Evolutionary conservation across 1,139 yeast genomes (phyloP), one percentile per base, ranked within the genome.

Genomic region (Pichia inconspicua): DNA sequence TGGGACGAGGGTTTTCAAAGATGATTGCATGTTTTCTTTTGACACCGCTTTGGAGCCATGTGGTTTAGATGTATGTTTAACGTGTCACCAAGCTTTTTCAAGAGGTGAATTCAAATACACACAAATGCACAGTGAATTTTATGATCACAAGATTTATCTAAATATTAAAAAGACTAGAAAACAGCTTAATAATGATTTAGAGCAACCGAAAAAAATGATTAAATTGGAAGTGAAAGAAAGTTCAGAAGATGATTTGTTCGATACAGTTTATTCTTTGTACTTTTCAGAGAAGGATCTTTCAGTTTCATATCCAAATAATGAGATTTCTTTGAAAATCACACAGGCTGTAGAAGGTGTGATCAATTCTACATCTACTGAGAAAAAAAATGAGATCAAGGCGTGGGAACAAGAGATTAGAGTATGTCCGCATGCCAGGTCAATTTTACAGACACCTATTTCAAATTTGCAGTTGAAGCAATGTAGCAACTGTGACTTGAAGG

Each of bases 391-490:
- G 59, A 78, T 89, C 48, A 79, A 82, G 58, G 83, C 95, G 3
- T 92, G 99, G 99, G 94, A 88, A 61, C 84, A 85, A 56, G 96
- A 90, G 55, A 78, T 90, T 35, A 64, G 72, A 14, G 80, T 96
- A 0, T 92, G 98, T 64, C 76, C 72, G 40, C 98, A 92, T 64
- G 78, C 90, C 0, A 63, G 73, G 40, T 73, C 71, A 15, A 68
- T 86, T 42, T 60, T 67, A 41, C 84, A 78, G 51, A 48, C 60
- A 0, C 58, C 63, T 2, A 51, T 59, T 1, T 47, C 56, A 1
- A 53, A 60, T 6, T 51, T 69, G 9, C 73, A 75, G 36, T 61
- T 80, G 15, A 60, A 73, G 0, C 69, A 77, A 49, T 86, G 97
- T 66, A 55, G 66, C 3, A 68, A 69, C 22, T 90, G 97, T 68